Evolutionary conservation across 2,329 filamentous ascomycete species (phyloP), one percentile per base, ranked within the genome.

Genomic region (Zasmidium cellare): DNA sequence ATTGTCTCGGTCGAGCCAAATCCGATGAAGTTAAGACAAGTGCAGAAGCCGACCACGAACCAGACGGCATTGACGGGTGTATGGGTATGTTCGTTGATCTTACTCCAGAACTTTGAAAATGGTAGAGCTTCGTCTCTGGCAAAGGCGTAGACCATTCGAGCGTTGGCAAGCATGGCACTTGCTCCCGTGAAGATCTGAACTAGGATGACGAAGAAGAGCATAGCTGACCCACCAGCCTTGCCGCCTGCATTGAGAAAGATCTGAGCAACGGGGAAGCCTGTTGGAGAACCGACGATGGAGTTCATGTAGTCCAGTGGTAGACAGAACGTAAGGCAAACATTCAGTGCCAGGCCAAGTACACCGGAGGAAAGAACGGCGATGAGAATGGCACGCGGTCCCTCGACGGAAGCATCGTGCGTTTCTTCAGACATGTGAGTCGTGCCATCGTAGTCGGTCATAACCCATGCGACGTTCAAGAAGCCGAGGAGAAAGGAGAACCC

Each of bases 381-480:
- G 9, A 59, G 48, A 56, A 87, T 88, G 3, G 85, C 84, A 16
- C 82, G 71, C 2, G 85, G 85, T 0, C 84, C 85, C 58, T 79
- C 78, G 51, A 84, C 77, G 1, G 84, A 84, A 6, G 85, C 84
- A 68, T 87, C 82, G 62, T 86, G 84, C 0, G 83, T 87, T 72
- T 88, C 85, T 75, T 87, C 85, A 1, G 84, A 86, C 81, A 88
- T 87, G 66, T 87, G 85, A 5, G 85, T 87, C 11, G 85, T 88
- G 47, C 82, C 84, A 64, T 87, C 85, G 68, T 87, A 87, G 67
- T 87, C 85, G 5, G 85, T 88, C 84, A 88, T 87, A n/a, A 84
- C 86, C 81, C 81, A 84, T 20, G 81, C 80, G 14, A 84, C 81
- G 16, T 80, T 82, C 5, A 84, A 71, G 63, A 83, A 83, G 23